Evolutionary conservation across 163 green algal species (phyloP).

Genomic region (Chloroidium sp.): DNA sequence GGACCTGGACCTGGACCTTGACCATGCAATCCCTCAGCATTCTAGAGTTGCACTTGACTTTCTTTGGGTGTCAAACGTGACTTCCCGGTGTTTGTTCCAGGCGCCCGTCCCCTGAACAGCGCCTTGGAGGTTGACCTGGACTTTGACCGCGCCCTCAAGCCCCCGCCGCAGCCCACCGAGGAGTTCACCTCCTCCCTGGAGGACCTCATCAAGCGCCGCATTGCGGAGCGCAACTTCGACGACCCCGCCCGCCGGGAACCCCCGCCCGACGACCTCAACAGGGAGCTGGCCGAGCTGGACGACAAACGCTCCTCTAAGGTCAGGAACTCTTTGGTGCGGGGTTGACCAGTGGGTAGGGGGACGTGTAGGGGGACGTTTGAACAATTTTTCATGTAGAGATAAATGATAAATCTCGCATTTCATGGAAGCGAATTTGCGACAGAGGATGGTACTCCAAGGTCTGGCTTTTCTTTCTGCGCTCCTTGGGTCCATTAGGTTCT

Average conservation of each 20-base stretch:
- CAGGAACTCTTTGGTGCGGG: too few relatives aligned
- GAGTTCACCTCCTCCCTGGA: constrained; percentile 66
- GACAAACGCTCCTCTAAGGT: constrained; percentile 30
- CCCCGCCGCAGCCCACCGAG: constrained; percentile 67
- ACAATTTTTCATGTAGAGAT: too few relatives aligned
- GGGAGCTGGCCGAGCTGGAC: constrained; percentile 58
- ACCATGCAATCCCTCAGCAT: constrained; percentile 1
- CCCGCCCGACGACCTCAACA: constrained; percentile 43
- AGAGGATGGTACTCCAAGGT: too few relatives aligned
- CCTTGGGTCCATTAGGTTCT: too few relatives aligned
- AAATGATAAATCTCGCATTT: too few relatives aligned
- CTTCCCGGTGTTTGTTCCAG: neutral
- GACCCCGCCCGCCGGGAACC: constrained; percentile 55
- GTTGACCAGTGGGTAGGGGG: too few relatives aligned
- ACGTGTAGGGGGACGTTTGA: too few relatives aligned
- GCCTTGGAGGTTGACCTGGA: constrained; percentile 83
- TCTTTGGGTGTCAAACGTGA: too few relatives aligned
- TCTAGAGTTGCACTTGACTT: too few relatives aligned
- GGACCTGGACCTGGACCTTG: constrained; percentile 84
- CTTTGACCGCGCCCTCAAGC: constrained; percentile 68
- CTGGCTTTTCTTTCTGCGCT: too few relatives aligned
- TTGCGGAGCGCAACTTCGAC: constrained; percentile 64
- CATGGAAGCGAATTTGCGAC: too few relatives aligned
- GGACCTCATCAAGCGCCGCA: constrained; percentile 62
- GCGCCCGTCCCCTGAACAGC: constrained; percentile 63